Base-by-base conservation (phyloP, 2,329 filamentous ascomycete genomes). In the Macrophomina tecta region DNA sequence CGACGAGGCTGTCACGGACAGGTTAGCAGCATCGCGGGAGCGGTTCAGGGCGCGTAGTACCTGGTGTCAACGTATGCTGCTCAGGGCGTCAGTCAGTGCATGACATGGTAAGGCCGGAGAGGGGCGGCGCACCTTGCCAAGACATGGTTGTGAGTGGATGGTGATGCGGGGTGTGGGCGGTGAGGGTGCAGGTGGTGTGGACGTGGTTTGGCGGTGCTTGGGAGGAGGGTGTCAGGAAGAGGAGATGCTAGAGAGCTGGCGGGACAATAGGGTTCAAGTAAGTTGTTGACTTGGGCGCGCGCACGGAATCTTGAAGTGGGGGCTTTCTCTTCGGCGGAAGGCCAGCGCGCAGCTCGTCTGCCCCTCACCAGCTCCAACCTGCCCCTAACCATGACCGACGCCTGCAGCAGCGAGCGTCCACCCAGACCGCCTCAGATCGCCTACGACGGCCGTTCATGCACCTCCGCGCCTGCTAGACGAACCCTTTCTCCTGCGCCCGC, bases 11-110 rank as follows among this genome's bases (percentile, higher is more conserved):
- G 60, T 65, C 36, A n/a, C 53, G 42, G 42, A 12, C 48, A 36
- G 67, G 69, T 70, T 66, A 65, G 68, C 30, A 58, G 36, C 4
- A 8, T 34, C 14, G 5, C 46, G 6, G 23, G 12, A 36, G 28
- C 38, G n/a, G n/a, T 6, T 8, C 3, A 32, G 45, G 14, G 32
- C 23, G 18, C 45, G 55, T 30, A 67, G 75, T 67, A 80, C 78
- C 78, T 79, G 69, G 74, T 73, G 72, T 80, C 78, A 70, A 80
- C 74, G 74, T 80, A 80, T 76, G 75, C 78, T 80, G 67, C n/a
- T 14, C 45, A 42, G 45, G 36, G 55, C 28, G 12, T 46, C 28
- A 51, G 74, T 77, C 70, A 77, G 74, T 68, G 53, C 48, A 62
- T 46, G 56, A 65, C 58, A 53, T 23, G n/a, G 28, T 18, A 30